phyloP scores from a whole-genome alignment of 441 rosid genomes.

The Melastoma candidum region DNA sequence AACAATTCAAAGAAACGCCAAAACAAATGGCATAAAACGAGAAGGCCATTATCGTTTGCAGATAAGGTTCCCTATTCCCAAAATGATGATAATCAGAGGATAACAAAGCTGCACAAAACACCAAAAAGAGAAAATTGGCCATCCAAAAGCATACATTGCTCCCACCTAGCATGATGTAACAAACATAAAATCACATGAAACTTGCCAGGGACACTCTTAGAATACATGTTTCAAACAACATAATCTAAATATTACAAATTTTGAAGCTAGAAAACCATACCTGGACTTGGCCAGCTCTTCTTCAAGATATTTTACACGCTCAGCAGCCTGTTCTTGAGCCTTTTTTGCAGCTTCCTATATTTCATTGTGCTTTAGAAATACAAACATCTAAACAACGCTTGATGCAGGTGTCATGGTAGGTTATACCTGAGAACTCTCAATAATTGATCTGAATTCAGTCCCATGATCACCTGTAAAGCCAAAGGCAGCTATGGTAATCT shows the following conservation, averaged over 20 bases:
- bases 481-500: not conserved
- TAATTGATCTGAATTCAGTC: constrained; percentile 49
- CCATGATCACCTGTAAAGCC: constrained; percentile 41
- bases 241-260: too few species aligned
- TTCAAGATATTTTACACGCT: constrained; percentile 64
- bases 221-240: too few species aligned
- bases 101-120: too few species aligned
- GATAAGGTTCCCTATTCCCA: too few species aligned
- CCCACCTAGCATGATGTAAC: too few species aligned
- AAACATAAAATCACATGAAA: too few species aligned
- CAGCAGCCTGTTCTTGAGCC: constrained; percentile 70
- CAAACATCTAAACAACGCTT: not conserved
- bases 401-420: constrained; percentile 7
- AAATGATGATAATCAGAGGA: too few species aligned
- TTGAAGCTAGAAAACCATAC: constrained; percentile 21
- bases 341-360: constrained; percentile 67
- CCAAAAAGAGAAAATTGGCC: too few species aligned
- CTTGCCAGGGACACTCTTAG: too few species aligned
- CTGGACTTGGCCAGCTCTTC: constrained; percentile 70
- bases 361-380: not conserved
- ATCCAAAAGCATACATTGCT: too few species aligned
- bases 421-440: constrained; percentile 84
- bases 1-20: not conserved
- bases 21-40: too few species aligned
- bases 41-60: too few species aligned